Evolutionary conservation across 2,329 filamentous ascomycete species (phyloP).

Genomic region (Aspergillus floridensis): DNA sequence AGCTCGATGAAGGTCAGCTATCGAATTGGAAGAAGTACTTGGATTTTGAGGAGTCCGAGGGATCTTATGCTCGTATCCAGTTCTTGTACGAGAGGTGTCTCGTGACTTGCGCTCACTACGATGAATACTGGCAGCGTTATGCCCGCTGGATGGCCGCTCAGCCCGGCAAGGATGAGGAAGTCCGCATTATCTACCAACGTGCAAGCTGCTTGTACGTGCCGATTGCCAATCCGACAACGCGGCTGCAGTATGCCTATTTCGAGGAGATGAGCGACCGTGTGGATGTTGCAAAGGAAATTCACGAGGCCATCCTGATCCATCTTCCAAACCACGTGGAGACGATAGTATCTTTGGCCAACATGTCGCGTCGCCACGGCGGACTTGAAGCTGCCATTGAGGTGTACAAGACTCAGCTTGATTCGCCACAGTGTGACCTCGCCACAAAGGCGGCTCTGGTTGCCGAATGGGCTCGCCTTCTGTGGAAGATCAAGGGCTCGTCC

Average conservation of each 20-base stretch:
- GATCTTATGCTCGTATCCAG: slow-evolving; percentile 68
- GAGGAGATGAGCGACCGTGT: slow-evolving; percentile 79
- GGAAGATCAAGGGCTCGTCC: slow-evolving; percentile 78
- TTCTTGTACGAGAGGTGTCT: slow-evolving; percentile 93
- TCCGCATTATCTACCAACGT: slow-evolving; percentile 86
- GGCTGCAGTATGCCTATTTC: slow-evolving; percentile 90
- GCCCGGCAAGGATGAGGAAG: slow-evolving; percentile 78
- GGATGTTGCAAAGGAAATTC: slow-evolving; percentile 78
- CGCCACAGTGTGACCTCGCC: slow-evolving; percentile 67
- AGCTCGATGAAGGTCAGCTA: slow-evolving; percentile 81
- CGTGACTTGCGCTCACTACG: slow-evolving; percentile 89
- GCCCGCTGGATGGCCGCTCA: slow-evolving; percentile 88
- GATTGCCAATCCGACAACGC: slow-evolving; percentile 76
- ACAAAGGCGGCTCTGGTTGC: slow-evolving; percentile 84
- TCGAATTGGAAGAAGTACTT: slow-evolving; percentile 94
- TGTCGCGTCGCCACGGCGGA: slow-evolving; percentile 78
- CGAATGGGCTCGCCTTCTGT: slow-evolving; percentile 82
- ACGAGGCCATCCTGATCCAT: slow-evolving; percentile 71
- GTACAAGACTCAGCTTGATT: slow-evolving; percentile 77
- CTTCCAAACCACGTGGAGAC: slow-evolving; percentile 83
- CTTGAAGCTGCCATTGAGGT: slow-evolving; percentile 81
- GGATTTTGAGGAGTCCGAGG: slow-evolving; percentile 88
- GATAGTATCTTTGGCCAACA: slow-evolving; percentile 81
- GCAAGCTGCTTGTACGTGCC: slow-evolving; percentile 83
- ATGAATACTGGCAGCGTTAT: slow-evolving; percentile 98